These are phyloP conservation scores for Cutaneotrichosporon sp. DNA, from an alignment of 1,284 basidiomycete genomes.

Conservation along the genomic window DNA sequence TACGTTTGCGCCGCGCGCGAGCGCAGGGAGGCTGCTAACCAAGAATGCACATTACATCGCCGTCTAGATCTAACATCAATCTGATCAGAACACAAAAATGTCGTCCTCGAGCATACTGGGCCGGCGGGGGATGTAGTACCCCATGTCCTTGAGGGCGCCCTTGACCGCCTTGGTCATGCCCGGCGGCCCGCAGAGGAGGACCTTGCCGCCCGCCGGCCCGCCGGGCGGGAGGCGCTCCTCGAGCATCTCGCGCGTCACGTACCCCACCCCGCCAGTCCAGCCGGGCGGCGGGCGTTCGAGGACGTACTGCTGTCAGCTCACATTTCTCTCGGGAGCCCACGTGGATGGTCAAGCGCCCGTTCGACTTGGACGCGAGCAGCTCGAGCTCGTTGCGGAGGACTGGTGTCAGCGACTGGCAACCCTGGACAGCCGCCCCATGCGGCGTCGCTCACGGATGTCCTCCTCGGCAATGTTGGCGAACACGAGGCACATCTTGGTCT, in stretches of 20 bases:
- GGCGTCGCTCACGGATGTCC: slow-evolving; percentile 63
- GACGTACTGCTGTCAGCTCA: slow-evolving; percentile 62
- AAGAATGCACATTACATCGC: too few relatives aligned
- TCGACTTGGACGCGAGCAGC: slow-evolving; percentile 61
- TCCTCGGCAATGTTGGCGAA: slow-evolving; percentile 93
- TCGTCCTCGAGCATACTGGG: slow-evolving; percentile 83
- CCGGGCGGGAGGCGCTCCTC: slow-evolving; percentile 60
- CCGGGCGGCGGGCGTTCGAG: slow-evolving; percentile 85
- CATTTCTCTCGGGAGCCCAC: slow-evolving; percentile 30
- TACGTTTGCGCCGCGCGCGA: not conserved
- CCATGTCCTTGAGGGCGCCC: slow-evolving; percentile 64
- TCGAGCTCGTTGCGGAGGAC: slow-evolving; percentile 82
- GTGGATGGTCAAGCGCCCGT: slow-evolving; percentile 72
- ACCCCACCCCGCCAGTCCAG: slow-evolving; percentile 89
- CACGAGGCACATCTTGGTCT: slow-evolving; percentile 78
- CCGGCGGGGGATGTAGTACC: slow-evolving; percentile 73
- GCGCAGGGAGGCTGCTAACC: too few relatives aligned
- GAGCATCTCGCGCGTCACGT: slow-evolving; percentile 93
- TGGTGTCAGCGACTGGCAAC: slow-evolving; percentile 22
- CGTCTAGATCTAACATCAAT: too few relatives aligned
- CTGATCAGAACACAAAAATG: slow-evolving; percentile 58
- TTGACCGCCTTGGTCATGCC: slow-evolving; percentile 98
- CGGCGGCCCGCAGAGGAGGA: slow-evolving; percentile 88
- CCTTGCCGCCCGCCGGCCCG: slow-evolving; percentile 56
- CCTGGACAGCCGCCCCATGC: too few relatives aligned